These are phyloP conservation scores for Cephaloascus albidus DNA, from an alignment of 805 yeast genomes.

Conservation along the genomic window DNA sequence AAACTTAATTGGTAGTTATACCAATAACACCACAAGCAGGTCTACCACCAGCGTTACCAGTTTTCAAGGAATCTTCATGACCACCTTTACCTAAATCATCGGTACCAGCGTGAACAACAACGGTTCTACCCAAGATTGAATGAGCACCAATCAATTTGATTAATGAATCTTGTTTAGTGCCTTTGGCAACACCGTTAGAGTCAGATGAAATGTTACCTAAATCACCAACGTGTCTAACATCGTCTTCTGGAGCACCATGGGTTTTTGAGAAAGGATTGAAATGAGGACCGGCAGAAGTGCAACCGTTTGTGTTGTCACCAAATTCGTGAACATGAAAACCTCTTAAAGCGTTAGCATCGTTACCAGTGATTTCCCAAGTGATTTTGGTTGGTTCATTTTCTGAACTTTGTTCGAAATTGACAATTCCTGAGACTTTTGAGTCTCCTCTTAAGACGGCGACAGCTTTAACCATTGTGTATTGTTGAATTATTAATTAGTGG, in stretches of 20 bases:
- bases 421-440: constrained; percentile 79
- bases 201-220: constrained; percentile 92
- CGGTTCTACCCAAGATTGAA: constrained; percentile 91
- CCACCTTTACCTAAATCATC: constrained; percentile 97
- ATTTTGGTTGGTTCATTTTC: constrained; percentile 81
- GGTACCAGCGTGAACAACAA: constrained; percentile 85
- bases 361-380: constrained; percentile 84
- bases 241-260: constrained; percentile 90
- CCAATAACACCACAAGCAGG: constrained; percentile 99
- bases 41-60: constrained; percentile 98
- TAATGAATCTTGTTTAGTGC: constrained; percentile 67
- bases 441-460: constrained; percentile 98
- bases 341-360: constrained; percentile 77
- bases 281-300: constrained; percentile 98
- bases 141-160: constrained; percentile 79
- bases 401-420: constrained; percentile 73
- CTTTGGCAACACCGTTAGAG: constrained; percentile 83
- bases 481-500: too few relatives aligned
- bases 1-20: too few relatives aligned
- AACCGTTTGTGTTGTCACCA: constrained; percentile 99
- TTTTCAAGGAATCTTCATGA: constrained; percentile 80
- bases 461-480: constrained; percentile 7
- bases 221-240: constrained; percentile 85
- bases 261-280: constrained; percentile 82
- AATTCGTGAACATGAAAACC: constrained; percentile 98